Conservation (phyloP, 306 rosid species). For the Lathyrus oleraceus region DNA sequence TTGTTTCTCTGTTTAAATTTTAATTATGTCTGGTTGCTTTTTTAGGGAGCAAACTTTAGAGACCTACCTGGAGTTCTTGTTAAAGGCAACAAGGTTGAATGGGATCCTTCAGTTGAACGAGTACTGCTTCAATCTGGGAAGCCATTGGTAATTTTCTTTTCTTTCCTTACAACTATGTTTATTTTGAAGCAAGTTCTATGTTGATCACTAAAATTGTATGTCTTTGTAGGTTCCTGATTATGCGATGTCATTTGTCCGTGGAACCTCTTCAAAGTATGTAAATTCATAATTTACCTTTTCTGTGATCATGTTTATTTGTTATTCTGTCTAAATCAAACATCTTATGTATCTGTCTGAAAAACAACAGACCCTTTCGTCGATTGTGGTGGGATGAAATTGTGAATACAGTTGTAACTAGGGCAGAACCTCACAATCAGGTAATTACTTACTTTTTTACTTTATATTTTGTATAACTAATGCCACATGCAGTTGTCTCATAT, state of each 20-base stretch:
- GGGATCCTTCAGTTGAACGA: constrained; percentile 47
- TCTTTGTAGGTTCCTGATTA: constrained; percentile 44
- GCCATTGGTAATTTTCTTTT: constrained; percentile 42
- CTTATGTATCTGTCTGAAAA: neutral
- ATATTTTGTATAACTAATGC: neutral
- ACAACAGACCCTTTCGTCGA: constrained; percentile 36
- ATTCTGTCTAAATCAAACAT: neutral
- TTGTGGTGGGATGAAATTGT: constrained; percentile 55
- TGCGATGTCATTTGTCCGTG: constrained; percentile 43
- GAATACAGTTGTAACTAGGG: constrained; percentile 45
- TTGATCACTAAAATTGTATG: neutral
- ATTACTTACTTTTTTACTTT: neutral
- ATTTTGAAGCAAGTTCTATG: neutral
- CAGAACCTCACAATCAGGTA: constrained; percentile 53
- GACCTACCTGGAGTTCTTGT: constrained; percentile 46
- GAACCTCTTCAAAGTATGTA: constrained; percentile 45
- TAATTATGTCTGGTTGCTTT: neutral
- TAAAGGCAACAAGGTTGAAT: constrained; percentile 41
- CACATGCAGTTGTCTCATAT: neutral
- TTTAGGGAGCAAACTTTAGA: constrained; percentile 52
- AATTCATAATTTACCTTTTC: neutral
- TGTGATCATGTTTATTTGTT: neutral
- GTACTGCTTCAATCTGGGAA: constrained; percentile 41
- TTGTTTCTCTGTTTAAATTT: neutral
- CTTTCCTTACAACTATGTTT: neutral